These are phyloP conservation scores for Morella rubra DNA, from an alignment of 306 rosid genomes.

Conservation along the genomic window DNA sequence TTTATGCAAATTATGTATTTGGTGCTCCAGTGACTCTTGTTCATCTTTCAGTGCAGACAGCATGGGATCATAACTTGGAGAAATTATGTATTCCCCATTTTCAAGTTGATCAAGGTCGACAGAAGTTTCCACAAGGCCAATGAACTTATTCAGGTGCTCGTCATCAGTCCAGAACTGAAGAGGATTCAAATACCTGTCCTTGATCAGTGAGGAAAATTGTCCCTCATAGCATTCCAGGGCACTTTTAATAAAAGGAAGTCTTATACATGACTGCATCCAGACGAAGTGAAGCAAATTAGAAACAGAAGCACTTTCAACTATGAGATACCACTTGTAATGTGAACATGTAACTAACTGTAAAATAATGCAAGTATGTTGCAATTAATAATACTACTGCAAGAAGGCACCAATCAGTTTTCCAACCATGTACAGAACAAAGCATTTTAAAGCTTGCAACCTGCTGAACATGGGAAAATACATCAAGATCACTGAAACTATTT, in stretches of 20 bases:
- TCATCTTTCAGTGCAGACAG: slow-evolving; percentile 64
- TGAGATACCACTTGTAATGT: not conserved
- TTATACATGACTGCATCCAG: slow-evolving; percentile 75
- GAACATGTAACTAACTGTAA: not conserved
- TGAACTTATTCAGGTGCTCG: slow-evolving; percentile 70
- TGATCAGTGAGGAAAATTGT: slow-evolving; percentile 67
- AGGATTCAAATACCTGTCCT: slow-evolving; percentile 58
- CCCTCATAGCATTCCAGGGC: slow-evolving; percentile 71
- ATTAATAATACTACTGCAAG: slow-evolving; percentile 1
- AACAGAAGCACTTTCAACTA: slow-evolving; percentile 21
- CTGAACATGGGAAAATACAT: not conserved
- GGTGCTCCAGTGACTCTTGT: slow-evolving; percentile 64
- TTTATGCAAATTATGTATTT: slow-evolving; percentile 71
- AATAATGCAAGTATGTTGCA: not conserved
- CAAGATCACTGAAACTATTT: not conserved
- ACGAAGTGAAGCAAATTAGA: slow-evolving; percentile 30
- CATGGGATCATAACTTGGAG: slow-evolving; percentile 73
- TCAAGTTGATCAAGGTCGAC: slow-evolving; percentile 96
- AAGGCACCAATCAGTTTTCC: slow-evolving; percentile 2
- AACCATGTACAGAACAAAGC: not conserved
- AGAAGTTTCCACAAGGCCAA: slow-evolving; percentile 77
- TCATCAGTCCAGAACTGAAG: slow-evolving; percentile 77
- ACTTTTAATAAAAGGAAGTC: slow-evolving; percentile 76
- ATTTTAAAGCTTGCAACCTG: not conserved
- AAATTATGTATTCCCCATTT: slow-evolving; percentile 91